Conservation (phyloP, 108 stramenopile species). For the Skeletonema costatum region DNA sequence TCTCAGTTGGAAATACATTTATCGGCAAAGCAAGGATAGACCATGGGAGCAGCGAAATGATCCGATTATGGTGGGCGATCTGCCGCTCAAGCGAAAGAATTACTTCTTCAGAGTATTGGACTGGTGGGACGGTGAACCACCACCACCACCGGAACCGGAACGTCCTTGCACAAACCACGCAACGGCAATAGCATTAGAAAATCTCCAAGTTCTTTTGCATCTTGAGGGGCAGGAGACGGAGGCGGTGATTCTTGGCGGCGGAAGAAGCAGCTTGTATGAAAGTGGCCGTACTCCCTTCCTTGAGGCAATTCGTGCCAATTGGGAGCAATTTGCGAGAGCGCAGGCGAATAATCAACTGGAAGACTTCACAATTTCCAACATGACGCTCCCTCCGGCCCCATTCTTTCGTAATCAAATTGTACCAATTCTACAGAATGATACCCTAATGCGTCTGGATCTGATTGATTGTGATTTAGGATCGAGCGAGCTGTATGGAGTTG, state of each 20-base stretch:
- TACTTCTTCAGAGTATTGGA: background rate
- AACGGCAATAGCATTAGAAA: background rate
- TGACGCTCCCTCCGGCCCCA: slow-evolving; percentile 1
- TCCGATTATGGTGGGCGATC: background rate
- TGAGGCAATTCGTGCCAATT: background rate
- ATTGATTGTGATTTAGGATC: background rate
- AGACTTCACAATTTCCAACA: background rate
- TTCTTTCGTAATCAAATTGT: slow-evolving; percentile 3
- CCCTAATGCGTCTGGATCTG: slow-evolving; percentile 1
- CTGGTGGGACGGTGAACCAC: background rate
- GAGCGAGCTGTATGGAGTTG: background rate
- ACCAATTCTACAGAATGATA: background rate
- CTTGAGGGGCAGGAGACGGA: background rate
- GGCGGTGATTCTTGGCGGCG: background rate
- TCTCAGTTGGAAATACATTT: background rate
- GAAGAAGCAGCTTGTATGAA: background rate
- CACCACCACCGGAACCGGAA: background rate
- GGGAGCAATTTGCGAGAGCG: background rate
- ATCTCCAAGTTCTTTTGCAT: background rate
- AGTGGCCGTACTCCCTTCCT: background rate
- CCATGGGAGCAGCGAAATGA: background rate
- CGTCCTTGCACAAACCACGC: background rate
- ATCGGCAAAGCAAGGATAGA: background rate
- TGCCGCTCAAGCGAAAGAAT: background rate
- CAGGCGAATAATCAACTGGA: background rate